phyloP scores from a whole-genome alignment of 345 rosid genomes.

The Mangifera indica region DNA sequence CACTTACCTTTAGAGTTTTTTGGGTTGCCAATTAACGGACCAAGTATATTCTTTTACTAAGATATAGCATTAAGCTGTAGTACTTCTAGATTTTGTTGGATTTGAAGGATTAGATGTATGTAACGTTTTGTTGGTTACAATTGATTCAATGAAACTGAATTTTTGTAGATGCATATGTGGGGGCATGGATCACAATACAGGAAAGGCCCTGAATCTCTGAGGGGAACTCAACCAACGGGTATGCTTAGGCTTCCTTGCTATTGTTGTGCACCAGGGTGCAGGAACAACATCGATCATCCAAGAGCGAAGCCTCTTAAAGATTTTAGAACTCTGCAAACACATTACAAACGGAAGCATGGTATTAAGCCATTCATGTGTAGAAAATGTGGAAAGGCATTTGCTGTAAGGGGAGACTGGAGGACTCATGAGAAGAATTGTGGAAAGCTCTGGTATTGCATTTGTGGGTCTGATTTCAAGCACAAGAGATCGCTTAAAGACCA shows the following conservation, averaged over 20 bases:
- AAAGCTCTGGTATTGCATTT: constrained; percentile 60
- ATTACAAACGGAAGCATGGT: constrained; percentile 72
- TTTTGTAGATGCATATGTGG: constrained; percentile 61
- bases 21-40: neutral
- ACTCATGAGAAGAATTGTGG: constrained; percentile 77
- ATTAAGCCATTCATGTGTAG: constrained; percentile 73
- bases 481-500: constrained; percentile 65
- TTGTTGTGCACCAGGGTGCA: constrained; percentile 64
- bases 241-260: constrained; percentile 75
- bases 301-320: constrained; percentile 71
- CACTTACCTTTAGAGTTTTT: neutral
- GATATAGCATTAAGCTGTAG: neutral
- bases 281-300: constrained; percentile 70
- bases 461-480: constrained; percentile 67
- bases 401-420: constrained; percentile 72
- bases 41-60: neutral
- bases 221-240: constrained; percentile 68
- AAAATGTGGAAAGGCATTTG: constrained; percentile 68
- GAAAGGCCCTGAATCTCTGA: constrained; percentile 61
- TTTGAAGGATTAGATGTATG: constrained; percentile 19
- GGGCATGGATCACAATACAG: constrained; percentile 65
- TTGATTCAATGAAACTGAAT: neutral
- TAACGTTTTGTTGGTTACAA: neutral
- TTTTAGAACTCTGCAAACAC: constrained; percentile 70
- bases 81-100: neutral